Evolutionary conservation across 2,329 filamentous ascomycete genomes (phyloP), one percentile per base, ranked within the genome.

Genomic region (Gaeumannomyces tritici): DNA sequence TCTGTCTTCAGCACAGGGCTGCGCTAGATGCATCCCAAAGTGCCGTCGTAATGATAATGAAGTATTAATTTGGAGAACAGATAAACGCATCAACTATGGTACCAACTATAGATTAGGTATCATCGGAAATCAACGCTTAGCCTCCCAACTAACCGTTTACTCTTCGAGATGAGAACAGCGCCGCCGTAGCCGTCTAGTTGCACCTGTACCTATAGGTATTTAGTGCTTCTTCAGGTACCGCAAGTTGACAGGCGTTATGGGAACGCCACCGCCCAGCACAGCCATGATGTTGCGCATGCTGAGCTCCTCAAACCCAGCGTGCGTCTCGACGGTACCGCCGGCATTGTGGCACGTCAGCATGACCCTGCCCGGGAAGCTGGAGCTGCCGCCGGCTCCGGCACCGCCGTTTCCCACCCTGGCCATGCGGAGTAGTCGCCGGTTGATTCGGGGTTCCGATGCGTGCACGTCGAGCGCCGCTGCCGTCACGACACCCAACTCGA

Each of bases 261-360:
- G 71, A 61, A 75, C 72, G 29, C 76, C 72, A 2, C 72, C 76
- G 55, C 74, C 71, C 57, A 83, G 68, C 62, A 81, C 81, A 0
- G 76, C 74, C 62, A 80, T 66, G 13, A 83, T 72, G 67, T 85
- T 85, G 70, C 79, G 74, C 71, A 85, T 83, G 1, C 80, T 76
- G 67, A 84, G 67, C 51, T 73, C 72, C 70, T 85, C 82, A 65
- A 85, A 84, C 26, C 80, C 80, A 31, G 80, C 69, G 64, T 77
- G 76, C 59, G 81, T 82, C 65, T 83, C 80, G 6, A 84, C 73
- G 15, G 80, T 81, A 2, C 81, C 80, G 0, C 83, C 82, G 2
- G 81, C 83, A 61, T 80, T 83, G 70, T 85, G 83, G 27, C 76
- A 76, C n/a, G 83, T 78, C 51, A 84, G 70, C 42, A 51, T 51